These are phyloP conservation scores for Cicer cuneatum DNA, from an alignment of 306 rosid species.

Conservation along the genomic window DNA sequence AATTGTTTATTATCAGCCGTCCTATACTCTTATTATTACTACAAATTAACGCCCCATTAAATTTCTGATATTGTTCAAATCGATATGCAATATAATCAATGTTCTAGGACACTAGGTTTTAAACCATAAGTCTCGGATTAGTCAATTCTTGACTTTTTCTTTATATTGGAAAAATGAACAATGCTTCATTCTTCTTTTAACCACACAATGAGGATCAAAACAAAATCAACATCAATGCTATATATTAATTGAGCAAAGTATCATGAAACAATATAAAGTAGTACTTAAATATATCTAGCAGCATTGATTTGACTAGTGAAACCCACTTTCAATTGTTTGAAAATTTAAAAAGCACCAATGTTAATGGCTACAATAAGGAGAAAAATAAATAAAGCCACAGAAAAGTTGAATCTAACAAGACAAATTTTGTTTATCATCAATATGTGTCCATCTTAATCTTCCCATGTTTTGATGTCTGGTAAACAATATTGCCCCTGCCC, in stretches of 20 bases:
- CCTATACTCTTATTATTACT: not conserved
- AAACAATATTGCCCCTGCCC: slow-evolving; percentile 51
- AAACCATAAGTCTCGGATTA: no score
- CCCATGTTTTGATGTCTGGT: slow-evolving; percentile 40
- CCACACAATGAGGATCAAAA: slow-evolving; percentile 22
- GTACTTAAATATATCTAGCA: slow-evolving; percentile 41
- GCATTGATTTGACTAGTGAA: slow-evolving; percentile 37
- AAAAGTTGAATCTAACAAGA: slow-evolving; percentile 49
- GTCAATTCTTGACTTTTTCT: no score
- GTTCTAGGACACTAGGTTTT: not conserved
- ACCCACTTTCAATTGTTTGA: slow-evolving; percentile 35
- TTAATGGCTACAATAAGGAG: slow-evolving; percentile 45
- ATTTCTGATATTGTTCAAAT: not conserved
- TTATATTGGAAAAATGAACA: slow-evolving; percentile 11
- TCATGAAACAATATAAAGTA: slow-evolving; percentile 5
- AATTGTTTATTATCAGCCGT: not conserved
- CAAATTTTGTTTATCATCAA: slow-evolving; percentile 43
- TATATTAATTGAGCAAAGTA: slow-evolving; percentile 40
- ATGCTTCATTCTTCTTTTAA: slow-evolving; percentile 15
- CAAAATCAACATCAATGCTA: slow-evolving; percentile 44
- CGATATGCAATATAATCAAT: not conserved
- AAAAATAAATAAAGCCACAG: slow-evolving; percentile 35
- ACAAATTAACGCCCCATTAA: not conserved
- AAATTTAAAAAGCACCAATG: slow-evolving; percentile 30
- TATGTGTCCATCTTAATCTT: slow-evolving; percentile 46